A percentile compares a stretch with the other conserved stretches of the same genome.
Evolutionary conservation across 257 asterid genomes (phyloP).

Genomic region (Petrea volubilis): DNA sequence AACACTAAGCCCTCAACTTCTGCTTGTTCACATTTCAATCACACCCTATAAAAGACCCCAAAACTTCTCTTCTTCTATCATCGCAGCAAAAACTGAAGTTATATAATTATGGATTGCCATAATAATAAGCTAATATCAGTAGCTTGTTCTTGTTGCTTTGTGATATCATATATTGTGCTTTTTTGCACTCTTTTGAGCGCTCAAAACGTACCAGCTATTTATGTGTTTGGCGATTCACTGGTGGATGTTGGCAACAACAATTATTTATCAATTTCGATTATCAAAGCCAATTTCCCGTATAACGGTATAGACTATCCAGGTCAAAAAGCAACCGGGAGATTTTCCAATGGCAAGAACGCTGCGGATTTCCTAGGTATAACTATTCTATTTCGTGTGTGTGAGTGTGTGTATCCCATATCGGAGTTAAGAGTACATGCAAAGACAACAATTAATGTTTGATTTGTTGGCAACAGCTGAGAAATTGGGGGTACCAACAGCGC

Average conservation of each 20-base stretch:
- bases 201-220: constrained; percentile 52
- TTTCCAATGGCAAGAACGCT: constrained; percentile 77
- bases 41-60: not conserved
- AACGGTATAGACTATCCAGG: constrained; percentile 69
- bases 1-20: constrained; percentile 11
- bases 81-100: not conserved
- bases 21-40: constrained; percentile 40
- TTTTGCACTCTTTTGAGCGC: constrained; percentile 27
- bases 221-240: constrained; percentile 79
- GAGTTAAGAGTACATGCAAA: no score
- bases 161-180: not conserved
- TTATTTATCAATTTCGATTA: constrained; percentile 41
- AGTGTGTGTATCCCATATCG: no score
- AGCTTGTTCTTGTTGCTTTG: not conserved
- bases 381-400: no score
- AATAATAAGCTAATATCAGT: not conserved
- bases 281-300: constrained; percentile 64
- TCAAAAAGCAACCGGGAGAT: constrained; percentile 72
- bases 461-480: constrained; percentile 54
- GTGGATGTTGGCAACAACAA: constrained; percentile 85
- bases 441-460: no score
- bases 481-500: constrained; percentile 65
- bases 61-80: not conserved
- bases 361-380: constrained; percentile 84
- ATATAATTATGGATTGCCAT: constrained; percentile 11